Evolutionary conservation across 345 rosid genomes (phyloP).

Genomic region (Adansonia digitata): DNA sequence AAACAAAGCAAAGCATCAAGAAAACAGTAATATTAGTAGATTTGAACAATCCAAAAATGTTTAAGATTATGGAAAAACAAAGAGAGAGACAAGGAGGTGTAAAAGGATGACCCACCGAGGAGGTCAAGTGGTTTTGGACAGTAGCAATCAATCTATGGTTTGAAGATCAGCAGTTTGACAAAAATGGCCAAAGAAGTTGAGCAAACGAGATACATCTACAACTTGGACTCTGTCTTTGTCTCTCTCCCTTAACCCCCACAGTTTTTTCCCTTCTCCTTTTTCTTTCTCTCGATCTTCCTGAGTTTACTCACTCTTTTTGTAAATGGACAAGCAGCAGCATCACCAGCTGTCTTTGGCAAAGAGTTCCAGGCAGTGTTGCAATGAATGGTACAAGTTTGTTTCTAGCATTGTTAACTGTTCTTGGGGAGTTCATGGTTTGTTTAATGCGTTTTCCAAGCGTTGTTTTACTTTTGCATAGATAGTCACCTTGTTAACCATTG

Average conservation of each 20-base stretch:
- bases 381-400: constrained; percentile 63
- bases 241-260: constrained; percentile 17
- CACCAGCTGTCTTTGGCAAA: constrained; percentile 59
- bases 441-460: background rate
- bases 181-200: constrained; percentile 35
- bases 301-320: constrained; percentile 14
- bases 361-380: constrained; percentile 76
- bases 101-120: constrained; percentile 35
- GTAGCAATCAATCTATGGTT: constrained; percentile 39
- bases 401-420: background rate
- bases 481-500: background rate
- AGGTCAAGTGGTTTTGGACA: constrained; percentile 43
- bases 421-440: background rate
- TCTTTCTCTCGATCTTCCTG: background rate
- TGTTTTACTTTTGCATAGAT: background rate
- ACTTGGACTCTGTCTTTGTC: constrained; percentile 27
- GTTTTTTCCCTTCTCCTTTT: constrained; percentile 2
- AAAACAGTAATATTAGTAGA: background rate
- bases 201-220: constrained; percentile 28
- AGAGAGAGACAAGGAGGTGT: background rate
- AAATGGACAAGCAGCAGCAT: constrained; percentile 57
- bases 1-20: background rate
- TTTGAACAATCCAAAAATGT: background rate
- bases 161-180: constrained; percentile 35
- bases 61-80: background rate